Base-by-base conservation (phyloP, 2,329 filamentous ascomycete genomes). In the Colletotrichum sp. region DNA sequence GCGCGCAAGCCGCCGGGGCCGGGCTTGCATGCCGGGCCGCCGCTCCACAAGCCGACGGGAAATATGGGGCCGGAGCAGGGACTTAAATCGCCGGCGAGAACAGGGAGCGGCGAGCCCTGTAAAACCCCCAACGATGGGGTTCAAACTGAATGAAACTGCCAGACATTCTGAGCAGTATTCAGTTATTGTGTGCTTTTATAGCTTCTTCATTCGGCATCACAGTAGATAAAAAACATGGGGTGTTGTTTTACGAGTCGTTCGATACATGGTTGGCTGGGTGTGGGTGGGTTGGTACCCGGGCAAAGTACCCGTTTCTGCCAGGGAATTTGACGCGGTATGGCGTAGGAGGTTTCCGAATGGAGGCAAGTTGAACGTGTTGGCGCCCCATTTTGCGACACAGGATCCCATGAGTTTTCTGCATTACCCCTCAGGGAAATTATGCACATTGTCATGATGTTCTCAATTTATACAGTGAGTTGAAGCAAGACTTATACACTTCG, bases 271-370 rank as follows among this genome's bases (percentile, higher is more conserved):
- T 68, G 55, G 39, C 52, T 55, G 39, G 39, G 69, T 55, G 49
- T 36, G 63, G 16, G 36, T 65, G 66, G 15, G 55, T 39, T 44
- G 36, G 28, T 26, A 49, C 34, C 30, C 69, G 64, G 73, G 57
- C 70, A 18, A 64, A 12, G 69, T 69, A 76, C 73, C 73, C 70
- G 59, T 60, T 57, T 55, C 55, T 72, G 64, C 70, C 70, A 73
- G 65, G 72, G 36, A 69, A n/a, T 69, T 30, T 69, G 70, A 76
- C 70, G 73, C 70, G 49, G 59, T 24, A 76, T 73, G 64, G 73
- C 69, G 73, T 76, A 72, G 62, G 63, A 39, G 32, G 28, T 69
- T 76, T 76, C 64, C 73, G 73, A 76, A 76, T 76, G n/a, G 69
- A 72, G 73, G 73, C 73, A 76, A 68, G 73, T 59, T 34, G 64